Conservation (phyloP, 2,329 filamentous ascomycete genomes). For the Spiromastix sp. region DNA sequence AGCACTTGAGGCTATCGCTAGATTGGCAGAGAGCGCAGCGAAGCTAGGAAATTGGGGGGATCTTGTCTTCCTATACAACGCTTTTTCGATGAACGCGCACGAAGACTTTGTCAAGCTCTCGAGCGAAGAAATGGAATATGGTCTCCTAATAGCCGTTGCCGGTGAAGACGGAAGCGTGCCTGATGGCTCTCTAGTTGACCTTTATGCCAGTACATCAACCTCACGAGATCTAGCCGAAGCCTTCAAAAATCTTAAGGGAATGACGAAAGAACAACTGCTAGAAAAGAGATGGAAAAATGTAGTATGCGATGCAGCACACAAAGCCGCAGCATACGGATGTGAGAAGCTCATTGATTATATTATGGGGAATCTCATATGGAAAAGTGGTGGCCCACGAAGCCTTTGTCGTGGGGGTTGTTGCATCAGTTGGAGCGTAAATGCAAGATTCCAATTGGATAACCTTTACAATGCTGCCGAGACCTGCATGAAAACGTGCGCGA, state of each 20-base stretch:
- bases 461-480: neutral
- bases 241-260: neutral
- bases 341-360: neutral
- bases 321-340: neutral
- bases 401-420: conserved; percentile 1
- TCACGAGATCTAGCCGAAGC: neutral
- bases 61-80: neutral
- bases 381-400: conserved; percentile 1
- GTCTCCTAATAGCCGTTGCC: neutral
- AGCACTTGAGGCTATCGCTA: neutral
- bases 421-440: conserved; percentile 1
- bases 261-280: too few relatives aligned
- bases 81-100: neutral
- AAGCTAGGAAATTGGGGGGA: neutral
- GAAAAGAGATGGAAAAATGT: neutral
- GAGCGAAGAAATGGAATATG: neutral
- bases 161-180: too few relatives aligned
- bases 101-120: neutral
- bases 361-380: neutral
- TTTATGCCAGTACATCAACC: neutral
- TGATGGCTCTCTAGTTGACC: neutral
- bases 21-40: neutral
- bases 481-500: neutral
- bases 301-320: neutral
- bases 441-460: neutral